Base-by-base conservation (phyloP, 805 yeast genomes). In the Kazachstania psychrophila region DNA sequence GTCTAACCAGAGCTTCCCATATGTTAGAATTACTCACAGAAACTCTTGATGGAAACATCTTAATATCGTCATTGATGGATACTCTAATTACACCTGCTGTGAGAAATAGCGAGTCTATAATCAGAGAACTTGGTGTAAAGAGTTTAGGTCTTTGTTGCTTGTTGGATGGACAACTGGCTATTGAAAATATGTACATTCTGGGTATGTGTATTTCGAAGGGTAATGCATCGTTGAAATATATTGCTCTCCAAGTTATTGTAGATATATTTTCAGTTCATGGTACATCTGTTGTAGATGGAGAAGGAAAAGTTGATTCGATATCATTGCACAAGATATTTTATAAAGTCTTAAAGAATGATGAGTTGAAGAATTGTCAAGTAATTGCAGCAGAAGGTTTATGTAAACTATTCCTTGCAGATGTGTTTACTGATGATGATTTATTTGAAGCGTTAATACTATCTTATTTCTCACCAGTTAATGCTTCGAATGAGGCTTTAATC, bases 321-420 rank as follows among this genome's bases (percentile, higher is more conserved):
- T 77, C 81, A 0, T 62, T 81, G 39, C 84, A 83, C 41, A 74
- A 79, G 52, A 62, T 84, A 20, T 79, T 82, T 43, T 80, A 77
- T 61, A 73, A 77, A 52, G 72, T 79, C 1, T 62, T 83, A 46
- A 72, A 74, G 50, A 70, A 70, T 44, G 64, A 64, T 39, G 70
- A 70, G 4, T 63, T 72, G 46, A 83, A 83, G 1, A 72, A 70
- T 19, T 68, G 86, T 14, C 95, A 85, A 54, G 77, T 89, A 0
- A 68, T 76, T 1, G 81, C 89, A 8, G 95, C 89, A 0, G 94
- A 85, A 51, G 94, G 95, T 0, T 62, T 88, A 18, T 83, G 88
- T 50, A 88, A 89, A 61, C 62, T 89, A 34, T 75, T 79, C 47
- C 65, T 92, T 36, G 81, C 89, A 12, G 94, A 82, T 45, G 70